Evolutionary conservation across 2,329 filamentous ascomycete species (phyloP).

Genomic region (Talaromyces sp.): DNA sequence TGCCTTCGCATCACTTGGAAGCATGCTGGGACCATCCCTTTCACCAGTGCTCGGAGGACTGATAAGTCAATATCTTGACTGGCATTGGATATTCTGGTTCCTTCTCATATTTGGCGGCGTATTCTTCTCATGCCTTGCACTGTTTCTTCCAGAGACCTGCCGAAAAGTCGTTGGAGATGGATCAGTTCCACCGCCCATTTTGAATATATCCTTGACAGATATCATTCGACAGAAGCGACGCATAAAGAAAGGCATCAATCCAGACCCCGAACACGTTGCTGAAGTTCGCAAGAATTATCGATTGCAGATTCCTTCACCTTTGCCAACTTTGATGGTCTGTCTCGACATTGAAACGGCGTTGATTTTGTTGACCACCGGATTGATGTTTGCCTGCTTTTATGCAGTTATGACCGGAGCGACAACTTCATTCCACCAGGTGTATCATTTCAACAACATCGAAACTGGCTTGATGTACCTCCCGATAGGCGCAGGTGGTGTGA

Average conservation of each 20-base stretch:
- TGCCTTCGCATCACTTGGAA: constrained; percentile 42
- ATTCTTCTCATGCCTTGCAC: constrained; percentile 58
- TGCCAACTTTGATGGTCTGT: constrained; percentile 41
- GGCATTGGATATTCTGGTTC: constrained; percentile 69
- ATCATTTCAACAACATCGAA: constrained; percentile 52
- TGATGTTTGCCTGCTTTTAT: constrained; percentile 54
- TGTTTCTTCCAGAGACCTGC: constrained; percentile 59
- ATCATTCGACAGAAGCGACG: constrained; percentile 26
- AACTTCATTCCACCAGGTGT: constrained; percentile 49
- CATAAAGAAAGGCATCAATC: constrained; percentile 6
- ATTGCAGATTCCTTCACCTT: constrained; percentile 40
- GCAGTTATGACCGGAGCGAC: constrained; percentile 51
- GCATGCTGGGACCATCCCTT: constrained; percentile 55
- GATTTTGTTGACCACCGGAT: constrained; percentile 41
- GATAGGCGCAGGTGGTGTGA: constrained; percentile 26
- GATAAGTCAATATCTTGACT: constrained; percentile 66
- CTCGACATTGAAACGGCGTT: constrained; percentile 40
- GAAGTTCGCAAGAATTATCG: constrained; percentile 18
- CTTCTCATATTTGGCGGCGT: constrained; percentile 56
- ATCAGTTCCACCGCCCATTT: constrained; percentile 29
- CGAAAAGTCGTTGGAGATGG: constrained; percentile 45
- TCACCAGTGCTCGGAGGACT: constrained; percentile 67
- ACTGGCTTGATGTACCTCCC: constrained; percentile 43
- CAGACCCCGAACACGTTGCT: constrained; percentile 9
- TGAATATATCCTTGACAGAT: constrained; percentile 28